Evolutionary conservation across 768 basidiomycete genomes (phyloP), one percentile per base, ranked within the genome.

Genomic region (Leccinellum rugosiceps): DNA sequence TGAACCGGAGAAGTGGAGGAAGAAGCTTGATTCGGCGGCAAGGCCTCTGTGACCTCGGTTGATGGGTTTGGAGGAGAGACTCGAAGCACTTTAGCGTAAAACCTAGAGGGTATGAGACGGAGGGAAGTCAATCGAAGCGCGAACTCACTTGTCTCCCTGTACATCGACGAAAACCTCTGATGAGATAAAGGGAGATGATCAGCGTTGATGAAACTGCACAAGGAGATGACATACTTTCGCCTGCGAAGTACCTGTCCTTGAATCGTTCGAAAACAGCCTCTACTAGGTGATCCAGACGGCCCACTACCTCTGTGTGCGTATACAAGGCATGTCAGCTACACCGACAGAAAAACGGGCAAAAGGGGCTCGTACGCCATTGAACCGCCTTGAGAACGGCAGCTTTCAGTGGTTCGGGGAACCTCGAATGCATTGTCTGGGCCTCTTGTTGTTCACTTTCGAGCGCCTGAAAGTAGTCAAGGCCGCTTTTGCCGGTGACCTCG

Each of bases 221-320:
- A 56, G 54, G 44, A 55, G 55, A 53, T 46, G 56, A 84, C 94
- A 58, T 67, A 95, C 94, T 88, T 75, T 99, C 97, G 63, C 85
- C 87, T 44, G 82, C 77, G 74, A 94, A 98, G 74, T 94, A 99
- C 30, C 97, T 84, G 76, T 98, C 91, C 66, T 94, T 94, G 81
- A 94, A 98, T 53, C 97, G 88, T 61, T 98, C 95, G 67, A 86
- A 97, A 38, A 98, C 91, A 50, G 89, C 87, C 72, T 99, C 97
- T 17, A 96, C 94, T 19, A 99, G 80, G 67, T 91, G 90, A 75
- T 99, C 96, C 54, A 98, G 78, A 58, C 97, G 88, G 48, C 97
- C 96, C 75, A 98, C 90, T 63, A 98, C 92, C 87, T 97, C 95
- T 97, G 74, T 35, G 61, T 59, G 61, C 43, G 65, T 44, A 58